Base-by-base conservation (phyloP, 2,329 filamentous ascomycete genomes). In the Neonectria faginata region DNA sequence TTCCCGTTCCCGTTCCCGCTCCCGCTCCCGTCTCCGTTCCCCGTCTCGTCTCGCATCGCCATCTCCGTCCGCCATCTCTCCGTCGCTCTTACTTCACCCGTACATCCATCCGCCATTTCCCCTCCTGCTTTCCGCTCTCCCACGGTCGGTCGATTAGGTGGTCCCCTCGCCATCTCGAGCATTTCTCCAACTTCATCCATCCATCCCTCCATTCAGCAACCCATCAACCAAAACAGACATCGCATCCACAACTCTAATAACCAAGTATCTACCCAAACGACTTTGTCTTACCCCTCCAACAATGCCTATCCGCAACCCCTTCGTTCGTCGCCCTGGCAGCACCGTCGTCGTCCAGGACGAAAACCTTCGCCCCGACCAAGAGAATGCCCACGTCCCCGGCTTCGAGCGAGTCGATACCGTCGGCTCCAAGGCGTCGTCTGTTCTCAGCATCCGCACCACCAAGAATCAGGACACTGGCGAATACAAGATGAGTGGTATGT, bases 401-500 rank as follows among this genome's bases (percentile, higher is more conserved):
- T 90, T 90, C 70, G 88, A 90, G 76, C 84, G 85, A 64, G 86
- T 89, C 66, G 86, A 90, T 71, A 89, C 86, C 1, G 82, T 88
- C 57, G 88, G 88, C 16, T 89, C 88, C 69, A 88, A 86, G 77
- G 83, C 86, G 14, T 88, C 88, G 20, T 88, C 88, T 39, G 82
- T 85, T 48, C 80, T 91, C 75, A 90, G 86, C 74, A 85, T 91
- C 60, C 85, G 85, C 70, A 84, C 83, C 69, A 84, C 83, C 73
- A 85, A 80, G 73, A 87, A 88, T 76, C 83, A 84, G 58, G 89
- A 92, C 70, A 90, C 85, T 39, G 88, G 88, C 68, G 91, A 93
- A 77, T 93, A 93, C 81, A 92, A 93, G 80, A 86, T 94, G 86
- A 92, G 91, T 79, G 91, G 91, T 93, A 86, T 74, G 88, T 79